These are phyloP conservation scores for Tephrocybe sp. DNA, from an alignment of 768 basidiomycete species.

Conservation along the genomic window DNA sequence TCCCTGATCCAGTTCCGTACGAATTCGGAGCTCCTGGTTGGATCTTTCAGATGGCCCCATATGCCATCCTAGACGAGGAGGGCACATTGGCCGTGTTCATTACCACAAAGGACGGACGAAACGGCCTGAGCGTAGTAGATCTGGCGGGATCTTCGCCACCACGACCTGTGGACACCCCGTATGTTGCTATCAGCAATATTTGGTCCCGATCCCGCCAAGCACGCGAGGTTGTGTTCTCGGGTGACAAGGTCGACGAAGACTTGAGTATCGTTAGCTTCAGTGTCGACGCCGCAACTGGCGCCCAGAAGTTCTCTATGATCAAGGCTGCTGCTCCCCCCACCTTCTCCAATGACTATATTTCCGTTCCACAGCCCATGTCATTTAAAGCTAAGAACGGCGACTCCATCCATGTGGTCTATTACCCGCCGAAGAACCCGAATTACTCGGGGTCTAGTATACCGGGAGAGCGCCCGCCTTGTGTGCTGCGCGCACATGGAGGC, in stretches of 20 bases:
- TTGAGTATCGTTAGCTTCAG: constrained; percentile 37
- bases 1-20: constrained; percentile 42
- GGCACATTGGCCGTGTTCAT: constrained; percentile 35
- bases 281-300: constrained; percentile 20
- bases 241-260: constrained; percentile 38
- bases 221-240: constrained; percentile 41
- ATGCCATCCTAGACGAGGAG: constrained; percentile 40
- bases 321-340: constrained; percentile 17
- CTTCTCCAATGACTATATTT: constrained; percentile 38
- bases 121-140: constrained; percentile 40
- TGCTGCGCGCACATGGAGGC: constrained; percentile 70
- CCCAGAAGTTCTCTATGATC: constrained; percentile 18
- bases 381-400: constrained; percentile 33
- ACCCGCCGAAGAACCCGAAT: constrained; percentile 63
- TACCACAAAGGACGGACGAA: constrained; percentile 41
- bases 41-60: constrained; percentile 47
- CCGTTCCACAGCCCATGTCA: constrained; percentile 48
- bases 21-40: constrained; percentile 65
- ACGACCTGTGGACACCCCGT: constrained; percentile 38
- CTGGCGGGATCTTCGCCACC: constrained; percentile 26
- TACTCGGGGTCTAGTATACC: constrained; percentile 47
- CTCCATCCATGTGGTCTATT: constrained; percentile 62
- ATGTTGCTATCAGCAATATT: constrained; percentile 38
- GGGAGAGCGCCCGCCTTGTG: constrained; percentile 66
- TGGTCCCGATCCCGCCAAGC: constrained; percentile 30